These are phyloP conservation scores for Brassica carinata DNA, from an alignment of 345 rosid species.

Conservation along the genomic window DNA sequence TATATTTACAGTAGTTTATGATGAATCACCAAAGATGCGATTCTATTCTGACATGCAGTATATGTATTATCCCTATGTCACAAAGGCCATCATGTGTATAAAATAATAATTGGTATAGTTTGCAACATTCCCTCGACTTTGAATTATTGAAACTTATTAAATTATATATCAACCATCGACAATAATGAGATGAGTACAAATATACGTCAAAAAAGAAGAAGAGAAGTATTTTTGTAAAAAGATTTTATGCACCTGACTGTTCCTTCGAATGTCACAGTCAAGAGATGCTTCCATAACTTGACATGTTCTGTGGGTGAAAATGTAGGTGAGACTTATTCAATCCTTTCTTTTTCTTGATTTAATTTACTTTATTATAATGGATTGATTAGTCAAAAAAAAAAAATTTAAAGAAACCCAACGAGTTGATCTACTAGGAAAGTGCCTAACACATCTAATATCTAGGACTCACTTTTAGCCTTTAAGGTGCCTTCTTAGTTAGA, in stretches of 20 bases:
- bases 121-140: neutral
- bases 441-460: constrained; percentile 3
- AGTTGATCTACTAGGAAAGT: neutral
- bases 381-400: too few relatives aligned
- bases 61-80: neutral
- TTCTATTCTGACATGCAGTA: neutral
- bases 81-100: neutral
- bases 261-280: constrained; percentile 20
- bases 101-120: neutral
- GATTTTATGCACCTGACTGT: constrained; percentile 13
- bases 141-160: constrained; percentile 18
- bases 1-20: neutral
- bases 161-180: neutral
- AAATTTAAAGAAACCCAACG: neutral
- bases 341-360: constrained; percentile 14
- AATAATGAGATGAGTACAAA: constrained; percentile 11
- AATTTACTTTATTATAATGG: neutral
- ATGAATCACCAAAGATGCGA: constrained; percentile 1
- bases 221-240: neutral
- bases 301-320: constrained; percentile 10
- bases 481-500: constrained; percentile 4
- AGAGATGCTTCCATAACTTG: constrained; percentile 25
- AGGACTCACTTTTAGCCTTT: constrained; percentile 3
- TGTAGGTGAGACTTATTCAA: neutral
- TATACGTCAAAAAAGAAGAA: neutral